Evolutionary conservation across 2,329 filamentous ascomycete species (phyloP), one percentile per base, ranked within the genome.

Genomic region (Hypoxylon sp.): DNA sequence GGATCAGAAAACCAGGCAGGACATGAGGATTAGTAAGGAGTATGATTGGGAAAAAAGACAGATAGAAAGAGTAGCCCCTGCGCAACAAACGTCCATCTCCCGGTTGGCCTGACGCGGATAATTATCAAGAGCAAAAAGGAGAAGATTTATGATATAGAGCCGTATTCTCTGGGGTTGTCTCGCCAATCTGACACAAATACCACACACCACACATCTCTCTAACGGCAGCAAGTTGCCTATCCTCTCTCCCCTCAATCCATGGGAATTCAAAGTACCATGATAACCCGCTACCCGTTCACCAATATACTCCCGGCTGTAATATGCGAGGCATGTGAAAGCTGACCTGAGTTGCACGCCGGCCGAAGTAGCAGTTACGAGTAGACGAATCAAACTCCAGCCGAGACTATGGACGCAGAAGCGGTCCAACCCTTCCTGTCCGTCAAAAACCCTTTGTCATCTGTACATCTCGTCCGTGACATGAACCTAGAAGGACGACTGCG

Each of bases 71-170:
- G 70, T 71, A 76, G 73, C 63, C 72, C 73, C 72, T 66, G 65
- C 73, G 69, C 70, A 74, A 73, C 72, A 73, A 72, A 69, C 71
- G 72, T 71, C 74, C 72, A 71, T 73, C 70, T 71, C 73, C 73
- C 55, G 72, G 70, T 73, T 71, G 69, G 72, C 73, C 72, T 71
- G 71, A 75, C 73, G 71, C 67, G 70, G 54, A n/a, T 70, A 68
- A 72, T 71, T 77, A 75, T 77, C 74, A 76, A 77, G 78, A 78
- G 77, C 76, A 81, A 81, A 64, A 81, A 80, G 73, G 76, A 81
- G 78, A 81, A 81, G 76, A 81, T 82, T 77, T 81, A 82, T 82
- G 77, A 81, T 81, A 79, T 81, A 81, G 37, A 41, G 78, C 76
- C 76, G 76, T 80, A 78, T 75, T 78, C 75, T 76, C 74, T 72